Conservation (phyloP, 768 basidiomycete species). For the Ramaria rubella region DNA sequence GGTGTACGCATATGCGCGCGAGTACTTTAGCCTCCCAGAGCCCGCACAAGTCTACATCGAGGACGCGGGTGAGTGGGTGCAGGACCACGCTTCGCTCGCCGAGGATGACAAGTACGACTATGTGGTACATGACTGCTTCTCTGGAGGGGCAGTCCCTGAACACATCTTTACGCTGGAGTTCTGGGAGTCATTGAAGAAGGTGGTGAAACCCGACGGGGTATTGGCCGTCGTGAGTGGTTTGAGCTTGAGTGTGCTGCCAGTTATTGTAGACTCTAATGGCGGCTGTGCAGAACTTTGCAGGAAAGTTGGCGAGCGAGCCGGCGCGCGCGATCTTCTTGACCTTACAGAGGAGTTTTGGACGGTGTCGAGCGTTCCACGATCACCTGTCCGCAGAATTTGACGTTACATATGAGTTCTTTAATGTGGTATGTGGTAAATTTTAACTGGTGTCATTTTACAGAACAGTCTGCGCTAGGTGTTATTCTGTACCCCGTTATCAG, state of each 20-base stretch:
- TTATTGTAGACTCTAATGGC: no score
- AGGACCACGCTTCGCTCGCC: constrained; percentile 29
- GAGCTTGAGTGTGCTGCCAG: not conserved
- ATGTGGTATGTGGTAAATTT: constrained; percentile 51
- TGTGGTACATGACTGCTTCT: constrained; percentile 89
- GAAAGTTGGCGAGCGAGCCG: constrained; percentile 54
- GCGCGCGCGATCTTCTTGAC: constrained; percentile 66
- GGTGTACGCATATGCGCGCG: constrained; percentile 76
- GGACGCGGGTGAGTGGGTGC: constrained; percentile 72
- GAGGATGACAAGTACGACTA: constrained; percentile 48
- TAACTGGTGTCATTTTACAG: not conserved
- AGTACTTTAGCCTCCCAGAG: constrained; percentile 73
- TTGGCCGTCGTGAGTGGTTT: constrained; percentile 64
- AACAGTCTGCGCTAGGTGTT: constrained; percentile 49
- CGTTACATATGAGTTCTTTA: constrained; percentile 54
- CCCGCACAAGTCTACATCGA: constrained; percentile 58
- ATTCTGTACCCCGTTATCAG: constrained; percentile 60
- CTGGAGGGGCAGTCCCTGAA: constrained; percentile 84
- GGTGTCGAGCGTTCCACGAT: constrained; percentile 85
- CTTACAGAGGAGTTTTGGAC: constrained; percentile 58
- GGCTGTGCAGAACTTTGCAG: constrained; percentile 94
- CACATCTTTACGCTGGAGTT: constrained; percentile 83
- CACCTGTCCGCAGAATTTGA: constrained; percentile 37
- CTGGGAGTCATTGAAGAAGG: constrained; percentile 60
- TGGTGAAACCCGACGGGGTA: constrained; percentile 66